A percentile compares a stretch with the other conserved stretches of the same genome.
These are phyloP conservation scores for Podospora bellae-mahoneyi DNA, from an alignment of 495 filamentous ascomycete species.

Conservation along the genomic window DNA sequence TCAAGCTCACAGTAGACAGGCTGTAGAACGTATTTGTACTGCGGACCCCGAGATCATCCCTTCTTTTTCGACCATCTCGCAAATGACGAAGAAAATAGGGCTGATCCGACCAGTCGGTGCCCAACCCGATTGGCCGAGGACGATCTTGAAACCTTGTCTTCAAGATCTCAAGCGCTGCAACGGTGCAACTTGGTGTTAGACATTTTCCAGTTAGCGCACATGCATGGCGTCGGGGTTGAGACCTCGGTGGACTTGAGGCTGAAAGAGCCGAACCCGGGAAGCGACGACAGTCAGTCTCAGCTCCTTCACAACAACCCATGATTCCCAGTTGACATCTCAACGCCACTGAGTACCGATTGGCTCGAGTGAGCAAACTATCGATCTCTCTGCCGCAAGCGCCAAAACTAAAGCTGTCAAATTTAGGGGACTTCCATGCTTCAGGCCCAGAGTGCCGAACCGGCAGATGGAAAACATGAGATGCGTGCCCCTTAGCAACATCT, in stretches of 20 bases:
- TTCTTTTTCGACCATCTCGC: too few relatives aligned
- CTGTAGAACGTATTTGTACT: too few relatives aligned
- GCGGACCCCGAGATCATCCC: too few relatives aligned
- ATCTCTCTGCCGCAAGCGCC: neutral
- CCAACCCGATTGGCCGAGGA: neutral
- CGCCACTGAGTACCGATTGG: neutral
- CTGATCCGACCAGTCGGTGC: neutral
- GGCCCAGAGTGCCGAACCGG: neutral
- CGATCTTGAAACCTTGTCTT: neutral
- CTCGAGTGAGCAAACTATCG: neutral
- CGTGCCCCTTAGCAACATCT: too few relatives aligned
- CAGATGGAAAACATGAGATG: neutral
- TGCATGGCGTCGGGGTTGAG: neutral
- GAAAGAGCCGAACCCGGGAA: neutral
- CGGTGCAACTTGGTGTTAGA: neutral
- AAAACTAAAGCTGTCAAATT: neutral
- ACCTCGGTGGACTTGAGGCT: neutral
- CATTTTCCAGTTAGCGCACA: neutral
- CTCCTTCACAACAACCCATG: neutral
- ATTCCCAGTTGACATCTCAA: neutral
- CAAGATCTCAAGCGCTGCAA: neutral
- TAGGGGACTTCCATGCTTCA: neutral
- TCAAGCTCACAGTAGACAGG: too few relatives aligned
- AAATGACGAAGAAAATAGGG: neutral
- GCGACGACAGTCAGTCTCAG: neutral